Evolutionary conservation across 192 early-diverging fungal genomes (phyloP).

Genomic region (Rhizoclosmatium globosum): DNA sequence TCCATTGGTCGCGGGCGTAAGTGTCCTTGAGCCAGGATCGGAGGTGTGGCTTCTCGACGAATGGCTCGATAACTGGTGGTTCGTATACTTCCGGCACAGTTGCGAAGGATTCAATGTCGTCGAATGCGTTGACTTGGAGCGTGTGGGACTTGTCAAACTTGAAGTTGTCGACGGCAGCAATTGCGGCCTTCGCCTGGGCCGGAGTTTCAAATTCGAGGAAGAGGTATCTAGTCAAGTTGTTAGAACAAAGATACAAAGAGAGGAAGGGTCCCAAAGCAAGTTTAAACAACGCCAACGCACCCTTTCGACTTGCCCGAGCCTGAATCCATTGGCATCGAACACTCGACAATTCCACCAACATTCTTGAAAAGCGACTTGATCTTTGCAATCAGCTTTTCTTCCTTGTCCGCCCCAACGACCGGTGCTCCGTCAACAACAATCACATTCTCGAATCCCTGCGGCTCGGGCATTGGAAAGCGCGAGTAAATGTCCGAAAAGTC

Average conservation of each 20-base stretch:
- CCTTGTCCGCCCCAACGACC: slow-evolving; percentile 84
- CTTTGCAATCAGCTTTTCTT: slow-evolving; percentile 78
- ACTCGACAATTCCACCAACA: slow-evolving; percentile 79
- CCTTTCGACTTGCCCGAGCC: slow-evolving; percentile 84
- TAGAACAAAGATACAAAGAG: slow-evolving; percentile 3
- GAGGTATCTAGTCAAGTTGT: slow-evolving; percentile 66
- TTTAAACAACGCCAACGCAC: slow-evolving; percentile 46
- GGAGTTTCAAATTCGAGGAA: slow-evolving; percentile 94
- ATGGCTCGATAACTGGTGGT: slow-evolving; percentile 75
- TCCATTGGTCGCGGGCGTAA: slow-evolving; percentile 90
- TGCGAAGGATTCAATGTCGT: slow-evolving; percentile 88
- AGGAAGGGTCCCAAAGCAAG: background rate
- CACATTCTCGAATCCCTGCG: slow-evolving; percentile 81
- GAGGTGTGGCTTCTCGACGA: slow-evolving; percentile 84
- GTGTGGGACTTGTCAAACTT: slow-evolving; percentile 84
- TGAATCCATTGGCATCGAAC: slow-evolving; percentile 87
- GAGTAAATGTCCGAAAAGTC: slow-evolving; percentile 94
- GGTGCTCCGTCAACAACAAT: slow-evolving; percentile 95
- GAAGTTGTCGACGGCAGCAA: slow-evolving; percentile 79
- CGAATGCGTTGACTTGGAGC: slow-evolving; percentile 86
- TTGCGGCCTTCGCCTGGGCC: slow-evolving; percentile 80
- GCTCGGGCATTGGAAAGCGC: slow-evolving; percentile 71
- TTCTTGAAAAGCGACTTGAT: slow-evolving; percentile 84
- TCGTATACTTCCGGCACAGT: slow-evolving; percentile 76
- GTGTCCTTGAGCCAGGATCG: slow-evolving; percentile 89